Evolutionary conservation across 805 yeast species (phyloP).

Genomic region (Lachancea lanzarotensis): DNA sequence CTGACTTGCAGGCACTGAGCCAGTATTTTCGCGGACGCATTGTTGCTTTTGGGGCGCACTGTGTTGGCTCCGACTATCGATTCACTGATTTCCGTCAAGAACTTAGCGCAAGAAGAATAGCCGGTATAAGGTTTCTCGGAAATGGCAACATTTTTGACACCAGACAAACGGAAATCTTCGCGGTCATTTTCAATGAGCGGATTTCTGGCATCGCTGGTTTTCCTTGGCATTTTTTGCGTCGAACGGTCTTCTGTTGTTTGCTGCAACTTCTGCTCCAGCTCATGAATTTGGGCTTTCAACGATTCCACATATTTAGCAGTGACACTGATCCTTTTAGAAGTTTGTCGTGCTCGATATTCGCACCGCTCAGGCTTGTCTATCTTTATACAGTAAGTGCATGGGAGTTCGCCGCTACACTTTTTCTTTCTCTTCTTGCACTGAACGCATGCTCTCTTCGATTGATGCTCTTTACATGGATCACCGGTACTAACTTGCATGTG

Average conservation of each 20-base stretch:
- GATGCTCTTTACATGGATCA: neutral
- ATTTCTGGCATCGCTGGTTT: conserved; percentile 1
- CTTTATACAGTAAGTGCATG: conserved; percentile 16
- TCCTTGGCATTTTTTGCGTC: too few relatives aligned
- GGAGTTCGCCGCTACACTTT: conserved; percentile 15
- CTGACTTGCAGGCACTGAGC: too few relatives aligned
- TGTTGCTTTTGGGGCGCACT: too few relatives aligned
- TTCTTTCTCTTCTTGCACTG: conserved; percentile 17
- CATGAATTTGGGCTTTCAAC: conserved; percentile 13
- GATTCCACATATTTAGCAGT: conserved; percentile 13
- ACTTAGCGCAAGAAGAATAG: conserved; percentile 14
- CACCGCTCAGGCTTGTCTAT: conserved; percentile 13
- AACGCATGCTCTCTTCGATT: conserved; percentile 13
- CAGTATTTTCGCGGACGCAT: too few relatives aligned
- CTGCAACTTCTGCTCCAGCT: conserved; percentile 11
- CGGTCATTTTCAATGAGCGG: conserved; percentile 8
- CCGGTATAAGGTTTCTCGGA: too few relatives aligned
- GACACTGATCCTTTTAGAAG: conserved; percentile 13
- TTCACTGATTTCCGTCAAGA: conserved; percentile 11
- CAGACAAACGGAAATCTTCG: too few relatives aligned
- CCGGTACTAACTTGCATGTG: neutral
- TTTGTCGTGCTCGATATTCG: conserved; percentile 10
- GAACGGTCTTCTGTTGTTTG: neutral
- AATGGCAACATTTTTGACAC: neutral
- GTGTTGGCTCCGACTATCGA: conserved; percentile 9